A percentile compares a stretch with the other conserved stretches of the same genome.
Evolutionary conservation across 73 alveolate genomes (phyloP).

Genomic region (Stentor roeselii): DNA sequence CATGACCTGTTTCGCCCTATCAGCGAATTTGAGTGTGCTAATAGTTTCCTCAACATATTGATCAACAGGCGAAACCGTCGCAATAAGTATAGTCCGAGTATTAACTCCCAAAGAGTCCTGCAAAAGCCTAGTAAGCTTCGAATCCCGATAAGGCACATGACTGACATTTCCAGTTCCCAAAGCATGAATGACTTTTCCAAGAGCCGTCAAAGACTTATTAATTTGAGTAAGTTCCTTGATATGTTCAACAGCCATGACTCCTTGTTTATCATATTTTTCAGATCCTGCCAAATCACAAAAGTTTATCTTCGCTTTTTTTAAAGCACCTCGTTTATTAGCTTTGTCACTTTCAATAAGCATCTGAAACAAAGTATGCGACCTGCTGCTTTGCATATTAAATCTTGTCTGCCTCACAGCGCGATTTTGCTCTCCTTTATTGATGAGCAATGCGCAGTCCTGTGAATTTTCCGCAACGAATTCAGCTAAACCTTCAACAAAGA

Average conservation of each 20-base stretch:
- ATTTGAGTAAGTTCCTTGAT: conserved; percentile 65
- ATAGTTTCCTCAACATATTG: conserved; percentile 60
- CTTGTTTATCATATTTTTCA: conserved; percentile 66
- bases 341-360: conserved; percentile 46
- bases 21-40: conserved; percentile 65
- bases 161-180: conserved; percentile 39
- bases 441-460: conserved; percentile 44
- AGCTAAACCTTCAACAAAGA: conserved; percentile 58
- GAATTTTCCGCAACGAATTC: conserved; percentile 48
- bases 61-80: conserved; percentile 51
- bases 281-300: conserved; percentile 71
- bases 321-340: conserved; percentile 48
- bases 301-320: conserved; percentile 55
- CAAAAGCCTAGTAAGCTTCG: conserved; percentile 81
- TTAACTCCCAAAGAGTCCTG: conserved; percentile 78
- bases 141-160: conserved; percentile 83
- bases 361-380: conserved; percentile 68
- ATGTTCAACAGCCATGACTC: conserved; percentile 43
- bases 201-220: conserved; percentile 53
- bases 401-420: conserved; percentile 57
- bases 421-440: conserved; percentile 49
- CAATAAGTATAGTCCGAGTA: conserved; percentile 57
- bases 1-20: conserved; percentile 66
- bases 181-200: conserved; percentile 57
- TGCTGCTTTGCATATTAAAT: conserved; percentile 44